phyloP scores from a whole-genome alignment of 257 asterid genomes.

The Jacaranda copaia region DNA sequence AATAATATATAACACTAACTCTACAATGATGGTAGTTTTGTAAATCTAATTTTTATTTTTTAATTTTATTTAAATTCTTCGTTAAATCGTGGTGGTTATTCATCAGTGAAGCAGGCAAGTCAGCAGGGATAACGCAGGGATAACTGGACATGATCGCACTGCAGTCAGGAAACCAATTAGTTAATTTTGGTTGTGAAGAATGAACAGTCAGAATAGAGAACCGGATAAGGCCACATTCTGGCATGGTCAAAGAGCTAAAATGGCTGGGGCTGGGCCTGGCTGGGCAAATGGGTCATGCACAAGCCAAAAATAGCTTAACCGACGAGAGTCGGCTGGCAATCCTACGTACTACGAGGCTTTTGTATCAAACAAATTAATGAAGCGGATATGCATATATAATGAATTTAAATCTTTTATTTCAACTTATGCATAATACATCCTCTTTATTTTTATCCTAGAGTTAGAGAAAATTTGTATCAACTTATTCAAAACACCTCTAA shows the following conservation, averaged over 20 bases:
- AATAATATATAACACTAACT: no score
- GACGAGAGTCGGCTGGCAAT: neutral
- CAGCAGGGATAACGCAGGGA: no score
- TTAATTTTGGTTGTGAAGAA: constrained; percentile 17
- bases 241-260: constrained; percentile 22
- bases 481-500: no score
- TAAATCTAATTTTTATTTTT: no score
- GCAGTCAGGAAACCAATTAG: neutral
- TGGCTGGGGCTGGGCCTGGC: neutral
- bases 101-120: neutral
- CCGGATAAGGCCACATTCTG: constrained; percentile 34
- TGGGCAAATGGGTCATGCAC: no score
- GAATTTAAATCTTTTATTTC: no score
- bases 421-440: no score
- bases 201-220: constrained; percentile 26
- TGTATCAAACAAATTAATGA: constrained; percentile 19
- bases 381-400: neutral
- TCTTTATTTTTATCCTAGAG: no score
- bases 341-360: neutral
- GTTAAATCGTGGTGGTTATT: no score
- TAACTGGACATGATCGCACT: neutral
- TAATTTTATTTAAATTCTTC: no score
- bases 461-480: no score
- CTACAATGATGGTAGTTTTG: no score
- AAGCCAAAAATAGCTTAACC: neutral